Conservation (phyloP, 2,329 filamentous ascomycete species). For the Aspergillus pseudoviridinutans region DNA sequence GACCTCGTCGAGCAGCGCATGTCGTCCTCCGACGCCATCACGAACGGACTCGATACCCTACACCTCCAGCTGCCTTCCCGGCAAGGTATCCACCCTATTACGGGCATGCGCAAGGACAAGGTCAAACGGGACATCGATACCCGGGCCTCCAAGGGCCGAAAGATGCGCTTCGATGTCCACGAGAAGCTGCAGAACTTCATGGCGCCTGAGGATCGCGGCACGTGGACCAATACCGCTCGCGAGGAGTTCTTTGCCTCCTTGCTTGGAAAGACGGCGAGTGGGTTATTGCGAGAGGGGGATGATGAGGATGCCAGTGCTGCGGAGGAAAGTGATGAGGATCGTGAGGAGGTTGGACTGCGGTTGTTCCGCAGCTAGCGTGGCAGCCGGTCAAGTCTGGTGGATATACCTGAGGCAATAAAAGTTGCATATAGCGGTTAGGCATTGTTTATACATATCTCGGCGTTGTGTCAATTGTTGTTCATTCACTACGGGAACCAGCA, state of each 20-base stretch:
- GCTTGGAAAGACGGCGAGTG: slow-evolving; percentile 61
- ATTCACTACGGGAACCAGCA: not conserved
- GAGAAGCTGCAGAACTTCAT: slow-evolving; percentile 98
- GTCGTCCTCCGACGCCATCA: slow-evolving; percentile 51
- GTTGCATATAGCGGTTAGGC: not conserved
- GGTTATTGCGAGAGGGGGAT: slow-evolving; percentile 58
- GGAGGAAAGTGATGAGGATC: slow-evolving; percentile 27
- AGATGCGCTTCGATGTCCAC: slow-evolving; percentile 90
- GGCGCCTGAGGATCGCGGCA: slow-evolving; percentile 77
- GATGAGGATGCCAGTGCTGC: slow-evolving; percentile 45
- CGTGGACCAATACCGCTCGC: slow-evolving; percentile 76
- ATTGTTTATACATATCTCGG: not conserved
- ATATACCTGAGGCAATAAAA: not conserved
- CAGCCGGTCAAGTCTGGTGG: not conserved
- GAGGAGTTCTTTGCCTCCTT: slow-evolving; percentile 72
- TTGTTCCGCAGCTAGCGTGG: slow-evolving; percentile 27
- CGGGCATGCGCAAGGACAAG: slow-evolving; percentile 54
- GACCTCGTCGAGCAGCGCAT: slow-evolving; percentile 88
- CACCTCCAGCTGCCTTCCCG: slow-evolving; percentile 35
- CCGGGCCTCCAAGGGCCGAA: slow-evolving; percentile 90
- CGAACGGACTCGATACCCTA: slow-evolving; percentile 44
- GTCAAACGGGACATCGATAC: slow-evolving; percentile 82
- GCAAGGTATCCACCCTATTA: slow-evolving; percentile 36
- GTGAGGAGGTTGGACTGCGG: slow-evolving; percentile 30
- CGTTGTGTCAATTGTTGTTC: not conserved